A percentile compares a stretch with the other conserved stretches of the same genome.
phyloP scores from a whole-genome alignment of 441 rosid species.

The Arabidopsis lyrata region DNA sequence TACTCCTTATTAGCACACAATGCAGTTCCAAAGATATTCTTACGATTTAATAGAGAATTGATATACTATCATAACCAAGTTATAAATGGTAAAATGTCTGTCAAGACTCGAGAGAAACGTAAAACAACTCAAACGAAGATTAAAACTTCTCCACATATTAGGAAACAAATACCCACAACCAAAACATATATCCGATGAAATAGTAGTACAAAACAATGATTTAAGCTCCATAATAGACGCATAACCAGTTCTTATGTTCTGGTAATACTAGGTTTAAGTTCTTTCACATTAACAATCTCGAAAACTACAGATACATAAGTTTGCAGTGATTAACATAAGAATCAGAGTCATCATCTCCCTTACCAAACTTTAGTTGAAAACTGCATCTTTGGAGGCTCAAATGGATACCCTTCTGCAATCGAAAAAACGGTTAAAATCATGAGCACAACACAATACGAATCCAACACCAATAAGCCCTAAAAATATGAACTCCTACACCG shows the following conservation, averaged over 20 bases:
- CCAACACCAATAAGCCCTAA: slow-evolving; percentile 20
- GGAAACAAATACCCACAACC: neutral
- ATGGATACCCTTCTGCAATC: slow-evolving; percentile 95
- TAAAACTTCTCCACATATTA: slow-evolving; percentile 6
- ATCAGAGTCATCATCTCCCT: slow-evolving; percentile 33
- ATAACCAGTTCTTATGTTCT: neutral
- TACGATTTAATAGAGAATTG: neutral
- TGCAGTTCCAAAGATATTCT: neutral
- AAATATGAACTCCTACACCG: neutral
- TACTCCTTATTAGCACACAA: slow-evolving; percentile 6
- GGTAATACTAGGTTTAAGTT: neutral
- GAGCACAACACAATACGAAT: neutral
- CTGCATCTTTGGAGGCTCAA: slow-evolving; percentile 99
- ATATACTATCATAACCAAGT: neutral
- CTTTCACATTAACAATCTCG: slow-evolving; percentile 10
- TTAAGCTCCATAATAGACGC: neutral
- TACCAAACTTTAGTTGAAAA: slow-evolving; percentile 98
- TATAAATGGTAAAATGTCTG: neutral
- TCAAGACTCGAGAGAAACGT: neutral
- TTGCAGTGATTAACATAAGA: neutral
- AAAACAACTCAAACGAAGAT: neutral
- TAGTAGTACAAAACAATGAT: slow-evolving; percentile 2
- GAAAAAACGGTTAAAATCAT: neutral
- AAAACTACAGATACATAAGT: neutral
- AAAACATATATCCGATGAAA: neutral